Base-by-base conservation (phyloP, 192 early-diverging fungal genomes). In the Gonapodya prolifera region DNA sequence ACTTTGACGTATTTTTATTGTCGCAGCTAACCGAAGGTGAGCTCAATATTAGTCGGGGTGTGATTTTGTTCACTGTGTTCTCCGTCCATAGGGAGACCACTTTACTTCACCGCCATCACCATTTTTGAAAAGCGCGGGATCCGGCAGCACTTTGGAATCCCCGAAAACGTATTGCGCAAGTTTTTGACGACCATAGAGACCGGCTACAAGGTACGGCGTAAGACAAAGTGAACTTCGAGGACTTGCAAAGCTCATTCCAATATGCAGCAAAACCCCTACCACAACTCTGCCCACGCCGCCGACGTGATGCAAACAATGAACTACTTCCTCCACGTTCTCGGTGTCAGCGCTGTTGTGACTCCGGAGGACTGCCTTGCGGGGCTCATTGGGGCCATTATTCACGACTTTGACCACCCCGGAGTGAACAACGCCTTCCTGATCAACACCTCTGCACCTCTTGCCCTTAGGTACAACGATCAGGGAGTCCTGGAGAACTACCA, bases 401-500 rank as follows among this genome's bases (percentile, higher is more conserved):
- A 94, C 77, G 93, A 94, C 81, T 86, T 92, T 35, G 92, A 89
- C 18, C 97, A 98, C 82, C 97, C 95, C 16, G 97, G 97, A 23
- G 92, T 97, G 34, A 97, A 94, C 84, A 98, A 98, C 82, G 88
- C 89, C 77, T 98, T 96, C 79, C 89, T 98, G 87, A 89, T 95
- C 77, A 89, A 91, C 17, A 88, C 91, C 0, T 84, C 82, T 33
- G 91, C 94, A 23, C 94, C 94, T 74, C 86, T 96, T 77, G 94
- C 96, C 31, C 82, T 93, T 71, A 81, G 96, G 16, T 98, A 96
- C 88, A 96, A 97, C 82, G 95, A 98, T 84, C 88, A 87, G 76
- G 93, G 94, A 1, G 94, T 98, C 28, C 86, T 98, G 17, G 96
- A 98, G 80, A 94, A 94, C 84, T 94, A 96, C 85, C 96, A 98